phyloP scores from a whole-genome alignment of 2,329 filamentous ascomycete genomes.

The Ophiobolus disseminans region DNA sequence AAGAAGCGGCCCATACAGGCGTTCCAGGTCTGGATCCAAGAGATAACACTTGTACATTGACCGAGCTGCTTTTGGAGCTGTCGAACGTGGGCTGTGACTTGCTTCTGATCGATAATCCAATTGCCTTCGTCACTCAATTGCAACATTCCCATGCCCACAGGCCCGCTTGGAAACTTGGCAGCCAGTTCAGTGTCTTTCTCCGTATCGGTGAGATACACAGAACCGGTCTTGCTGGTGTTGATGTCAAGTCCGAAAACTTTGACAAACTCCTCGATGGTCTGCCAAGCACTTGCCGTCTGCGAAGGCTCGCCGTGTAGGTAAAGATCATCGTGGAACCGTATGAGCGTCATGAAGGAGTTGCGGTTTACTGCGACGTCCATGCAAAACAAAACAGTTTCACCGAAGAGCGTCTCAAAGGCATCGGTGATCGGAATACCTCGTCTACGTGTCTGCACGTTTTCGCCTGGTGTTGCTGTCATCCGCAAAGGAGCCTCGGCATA shows the following conservation, averaged over 20 bases:
- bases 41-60: conserved; percentile 62
- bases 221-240: conserved; percentile 66
- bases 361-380: conserved; percentile 70
- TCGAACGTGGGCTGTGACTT: conserved; percentile 66
- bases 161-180: conserved; percentile 57
- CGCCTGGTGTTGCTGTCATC: conserved; percentile 61
- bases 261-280: conserved; percentile 63
- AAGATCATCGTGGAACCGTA: conserved; percentile 69
- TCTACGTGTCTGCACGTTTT: conserved; percentile 55
- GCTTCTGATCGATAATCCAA: conserved; percentile 66
- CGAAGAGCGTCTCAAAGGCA: conserved; percentile 64
- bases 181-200: conserved; percentile 23
- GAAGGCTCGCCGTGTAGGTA: conserved; percentile 70
- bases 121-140: conserved; percentile 58
- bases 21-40: conserved; percentile 68
- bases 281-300: conserved; percentile 65
- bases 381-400: conserved; percentile 68
- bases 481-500: conserved; percentile 64
- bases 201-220: conserved; percentile 50
- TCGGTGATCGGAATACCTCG: conserved; percentile 68
- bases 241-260: conserved; percentile 64
- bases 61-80: conserved; percentile 67
- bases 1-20: conserved; percentile 65
- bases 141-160: conserved; percentile 67
- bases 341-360: conserved; percentile 62